Evolutionary conservation across 306 rosid species (phyloP).

Genomic region (Begonia fuchsioides): DNA sequence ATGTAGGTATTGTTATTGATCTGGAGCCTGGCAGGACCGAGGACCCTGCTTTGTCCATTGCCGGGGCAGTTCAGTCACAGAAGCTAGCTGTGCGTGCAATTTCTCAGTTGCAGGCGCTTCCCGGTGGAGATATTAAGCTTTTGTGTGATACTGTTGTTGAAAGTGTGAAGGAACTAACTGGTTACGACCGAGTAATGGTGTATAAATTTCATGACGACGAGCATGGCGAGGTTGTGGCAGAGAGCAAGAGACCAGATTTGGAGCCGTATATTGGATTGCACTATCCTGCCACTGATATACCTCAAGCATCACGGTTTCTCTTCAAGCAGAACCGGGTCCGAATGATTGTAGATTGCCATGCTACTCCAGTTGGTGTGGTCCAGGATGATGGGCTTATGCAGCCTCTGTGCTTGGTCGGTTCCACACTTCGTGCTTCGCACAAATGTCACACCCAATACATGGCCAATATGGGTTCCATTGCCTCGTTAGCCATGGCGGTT

Average conservation of each 20-base stretch:
- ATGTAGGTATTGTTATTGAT: slow-evolving; percentile 81
- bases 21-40: slow-evolving; percentile 75
- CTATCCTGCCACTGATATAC: slow-evolving; percentile 90
- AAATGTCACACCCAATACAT: slow-evolving; percentile 92
- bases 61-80: slow-evolving; percentile 96
- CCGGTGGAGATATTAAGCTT: slow-evolving; percentile 70
- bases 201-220: slow-evolving; percentile 94
- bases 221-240: slow-evolving; percentile 93
- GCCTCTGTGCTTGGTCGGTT: slow-evolving; percentile 86
- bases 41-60: slow-evolving; percentile 92
- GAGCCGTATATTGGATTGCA: slow-evolving; percentile 95
- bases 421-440: slow-evolving; percentile 87
- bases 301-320: slow-evolving; percentile 94
- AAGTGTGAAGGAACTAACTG: slow-evolving; percentile 70
- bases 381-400: slow-evolving; percentile 72
- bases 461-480: slow-evolving; percentile 94
- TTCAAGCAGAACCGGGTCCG: slow-evolving; percentile 92
- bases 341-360: slow-evolving; percentile 90
- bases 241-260: slow-evolving; percentile 72
- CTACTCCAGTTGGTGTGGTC: slow-evolving; percentile 47
- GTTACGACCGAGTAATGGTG: slow-evolving; percentile 92
- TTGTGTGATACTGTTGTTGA: slow-evolving; percentile 73
- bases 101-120: slow-evolving; percentile 70
- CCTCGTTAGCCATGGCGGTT: slow-evolving; percentile 80
- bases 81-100: slow-evolving; percentile 88